Base-by-base conservation (phyloP, 345 rosid species). In the Moricandia arvensis region DNA sequence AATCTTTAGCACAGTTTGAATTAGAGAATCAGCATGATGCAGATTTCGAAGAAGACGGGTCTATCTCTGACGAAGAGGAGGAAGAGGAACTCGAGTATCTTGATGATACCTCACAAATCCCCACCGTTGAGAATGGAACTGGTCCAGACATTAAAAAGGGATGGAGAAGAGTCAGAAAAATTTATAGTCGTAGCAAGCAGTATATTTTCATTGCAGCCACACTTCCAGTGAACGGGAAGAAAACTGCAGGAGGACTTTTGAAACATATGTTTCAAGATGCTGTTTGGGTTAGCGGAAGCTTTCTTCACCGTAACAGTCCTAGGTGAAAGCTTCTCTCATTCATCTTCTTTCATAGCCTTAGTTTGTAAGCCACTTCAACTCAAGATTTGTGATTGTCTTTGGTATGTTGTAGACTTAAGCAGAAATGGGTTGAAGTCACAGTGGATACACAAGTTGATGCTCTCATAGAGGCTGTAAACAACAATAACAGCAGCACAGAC, bases 141-240 rank as follows among this genome's bases (percentile, higher is more conserved):
- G 89, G 49, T 16, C 53, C 78, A 1, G 68, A 60, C 17, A 71
- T 68, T 53, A 84, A 66, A 85, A 88, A 73, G 76, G 97, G 83
- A 45, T 90, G 99, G 97, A 87, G 91, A 78, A 87, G 96, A 80
- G 90, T 84, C 73, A 85, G 90, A 75, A 90, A 88, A 83, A 62
- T 4, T 74, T 91, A 92, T 80, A 85, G 65, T 24, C 87, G 96
- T 53, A 90, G 97, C 74, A 95, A 95, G 84, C 99, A 95, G 80
- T 95, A 91, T 77, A 83, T 95, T 17, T 92, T 95, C 78, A 89
- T 95, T 76, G 99, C 99, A 33, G 99, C 99, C 21, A 95, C 99
- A 34, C 96, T 95, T 77, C 99, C 99, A 1, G 70, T 85, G 68
- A 95, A 95, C 16, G 99, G 99, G 68, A 92, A 89, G 86, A 90